Conservation (phyloP, 2,329 filamentous ascomycete genomes). For the Monilinia laxa region DNA sequence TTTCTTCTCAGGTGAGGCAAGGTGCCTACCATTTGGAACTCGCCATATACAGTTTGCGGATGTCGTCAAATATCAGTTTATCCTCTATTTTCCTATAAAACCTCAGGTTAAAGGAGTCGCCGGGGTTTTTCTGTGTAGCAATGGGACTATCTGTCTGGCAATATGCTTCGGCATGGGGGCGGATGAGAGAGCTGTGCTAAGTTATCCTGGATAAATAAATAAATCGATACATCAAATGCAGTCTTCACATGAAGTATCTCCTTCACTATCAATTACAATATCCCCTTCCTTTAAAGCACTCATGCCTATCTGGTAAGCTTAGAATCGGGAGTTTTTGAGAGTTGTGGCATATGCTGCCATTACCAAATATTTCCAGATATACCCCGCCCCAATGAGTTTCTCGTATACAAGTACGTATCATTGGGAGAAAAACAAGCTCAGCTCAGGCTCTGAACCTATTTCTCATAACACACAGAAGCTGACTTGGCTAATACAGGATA, state of each 20-base stretch:
- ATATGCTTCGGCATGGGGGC: too few species aligned
- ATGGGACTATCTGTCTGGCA: neutral
- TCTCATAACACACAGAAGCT: neutral
- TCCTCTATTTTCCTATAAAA: neutral
- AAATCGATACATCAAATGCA: too few species aligned
- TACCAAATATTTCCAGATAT: neutral
- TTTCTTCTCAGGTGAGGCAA: neutral
- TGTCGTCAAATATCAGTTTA: neutral
- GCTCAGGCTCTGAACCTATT: neutral
- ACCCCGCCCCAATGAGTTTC: neutral
- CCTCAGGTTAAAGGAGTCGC: too few species aligned
- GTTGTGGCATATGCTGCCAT: neutral
- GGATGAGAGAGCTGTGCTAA: too few species aligned
- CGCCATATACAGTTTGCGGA: neutral
- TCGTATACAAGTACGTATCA: too few species aligned
- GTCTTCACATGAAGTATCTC: too few species aligned
- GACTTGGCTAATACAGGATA: neutral
- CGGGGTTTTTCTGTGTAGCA: neutral
- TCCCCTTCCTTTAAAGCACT: too few species aligned
- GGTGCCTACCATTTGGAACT: neutral
- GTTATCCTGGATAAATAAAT: too few species aligned
- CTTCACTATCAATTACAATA: too few species aligned
- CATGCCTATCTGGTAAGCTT: neutral
- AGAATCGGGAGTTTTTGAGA: neutral
- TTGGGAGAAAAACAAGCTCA: neutral